Evolutionary conservation across 2,329 filamentous ascomycete species (phyloP), one percentile per base, ranked within the genome.

Genomic region (Ophiostoma pallidulum): DNA sequence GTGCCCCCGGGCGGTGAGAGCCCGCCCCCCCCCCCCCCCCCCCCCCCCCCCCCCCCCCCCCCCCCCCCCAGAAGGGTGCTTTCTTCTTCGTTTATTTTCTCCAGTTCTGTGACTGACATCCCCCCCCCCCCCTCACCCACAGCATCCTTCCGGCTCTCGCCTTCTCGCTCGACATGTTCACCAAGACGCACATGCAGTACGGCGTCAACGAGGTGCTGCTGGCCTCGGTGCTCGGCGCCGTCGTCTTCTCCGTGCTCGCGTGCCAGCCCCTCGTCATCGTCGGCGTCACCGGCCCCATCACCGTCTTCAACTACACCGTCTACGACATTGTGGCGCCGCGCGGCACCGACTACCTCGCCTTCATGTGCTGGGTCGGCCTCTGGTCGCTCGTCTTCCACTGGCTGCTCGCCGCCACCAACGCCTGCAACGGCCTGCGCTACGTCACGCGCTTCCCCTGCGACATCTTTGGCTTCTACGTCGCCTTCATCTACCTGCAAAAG

Each of bases 111-210:
- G 31, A 8, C 13, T 26, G 12, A 7, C 32, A 16, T 20, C 4
- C 13, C 37, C 6, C 9, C 37, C 13, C 18, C 13, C 8, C 33
- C 6, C 10, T 18, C 16, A 18, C n/a, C 33, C 33, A n/a, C 45
- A 92, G 86, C 67, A 92, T 94, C 59, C 67, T 94, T 12, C 88
- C 89, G 1, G 88, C 89, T 1, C 67, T 94, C 51, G 89, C 89
- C 41, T 94, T 94, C 66, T 92, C 86, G 2, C 73, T 94, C 45
- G 88, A 95, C 65, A 94, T 95, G 89, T 92, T 94, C 61, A 84
- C 82, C 52, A 91, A 90, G 66, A 95, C 87, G 0, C 71, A 82
- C 52, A 84, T 83, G 65, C 84, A 85, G 56, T 94, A 88, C 59
- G 88, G 89, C 43, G 88, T 95, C 49, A 94, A 94, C 62, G 89